Conservation (phyloP, 768 basidiomycete genomes). For the Phaeotremella skinneri region DNA sequence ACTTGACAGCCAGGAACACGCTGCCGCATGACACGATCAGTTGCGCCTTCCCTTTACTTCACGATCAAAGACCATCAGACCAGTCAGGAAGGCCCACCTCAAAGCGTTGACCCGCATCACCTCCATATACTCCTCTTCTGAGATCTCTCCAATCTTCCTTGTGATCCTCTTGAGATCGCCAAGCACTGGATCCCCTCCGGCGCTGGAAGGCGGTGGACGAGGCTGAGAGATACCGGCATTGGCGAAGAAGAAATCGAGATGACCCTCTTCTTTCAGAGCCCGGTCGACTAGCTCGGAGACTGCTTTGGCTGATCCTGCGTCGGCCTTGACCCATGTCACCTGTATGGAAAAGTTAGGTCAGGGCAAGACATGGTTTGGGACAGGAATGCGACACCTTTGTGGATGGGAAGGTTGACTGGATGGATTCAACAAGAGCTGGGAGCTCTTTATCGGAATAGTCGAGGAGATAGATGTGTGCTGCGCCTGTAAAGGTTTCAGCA, state of each 20-base stretch:
- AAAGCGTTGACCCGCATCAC: conserved; percentile 72
- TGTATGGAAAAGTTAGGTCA: conserved; percentile 43
- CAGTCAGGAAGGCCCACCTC: conserved; percentile 55
- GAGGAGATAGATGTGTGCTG: conserved; percentile 71
- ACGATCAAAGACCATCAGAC: background rate
- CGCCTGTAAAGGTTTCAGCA: conserved; percentile 57
- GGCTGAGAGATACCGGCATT: conserved; percentile 61
- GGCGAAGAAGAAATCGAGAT: conserved; percentile 90
- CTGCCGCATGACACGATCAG: conserved; percentile 55
- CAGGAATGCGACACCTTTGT: conserved; percentile 63
- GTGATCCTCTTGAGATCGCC: conserved; percentile 8
- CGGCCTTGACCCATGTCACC: conserved; percentile 75
- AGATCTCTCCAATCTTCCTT: conserved; percentile 56
- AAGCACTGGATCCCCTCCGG: background rate
- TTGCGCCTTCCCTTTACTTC: background rate
- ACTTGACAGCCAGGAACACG: conserved; percentile 83
- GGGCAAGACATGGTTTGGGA: background rate
- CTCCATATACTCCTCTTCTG: conserved; percentile 68
- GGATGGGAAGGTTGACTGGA: conserved; percentile 67
- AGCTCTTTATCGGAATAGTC: conserved; percentile 69
- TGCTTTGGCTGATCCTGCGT: conserved; percentile 74
- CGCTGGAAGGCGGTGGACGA: conserved; percentile 1
- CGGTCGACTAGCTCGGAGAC: conserved; percentile 68
- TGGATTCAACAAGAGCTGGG: conserved; percentile 66
- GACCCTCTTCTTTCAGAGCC: conserved; percentile 75